Evolutionary conservation across 805 yeast genomes (phyloP).

Genomic region (Candida succiphila): DNA sequence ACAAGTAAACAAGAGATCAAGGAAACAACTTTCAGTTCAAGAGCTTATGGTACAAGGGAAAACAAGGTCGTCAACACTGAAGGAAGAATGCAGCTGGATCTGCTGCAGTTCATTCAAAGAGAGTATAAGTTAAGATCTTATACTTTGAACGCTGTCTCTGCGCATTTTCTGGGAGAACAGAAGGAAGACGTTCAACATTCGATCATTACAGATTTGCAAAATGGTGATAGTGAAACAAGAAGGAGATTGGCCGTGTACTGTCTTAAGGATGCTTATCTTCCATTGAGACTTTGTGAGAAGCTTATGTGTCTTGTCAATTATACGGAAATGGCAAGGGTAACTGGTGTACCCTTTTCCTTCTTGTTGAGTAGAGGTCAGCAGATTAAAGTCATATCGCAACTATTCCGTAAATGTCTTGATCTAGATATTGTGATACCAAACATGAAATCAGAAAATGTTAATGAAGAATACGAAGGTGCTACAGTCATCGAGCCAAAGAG

Average conservation of each 20-base stretch:
- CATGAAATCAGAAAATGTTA: constrained; percentile 67
- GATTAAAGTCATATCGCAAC: constrained; percentile 91
- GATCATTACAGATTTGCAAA: constrained; percentile 87
- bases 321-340: constrained; percentile 99
- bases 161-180: constrained; percentile 88
- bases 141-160: constrained; percentile 90
- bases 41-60: constrained; percentile 95
- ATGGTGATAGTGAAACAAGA: constrained; percentile 87
- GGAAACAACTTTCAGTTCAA: constrained; percentile 79
- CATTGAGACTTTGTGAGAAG: constrained; percentile 79
- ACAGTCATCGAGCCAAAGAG: constrained; percentile 95
- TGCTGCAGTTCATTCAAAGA: constrained; percentile 86
- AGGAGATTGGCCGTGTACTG: constrained; percentile 95
- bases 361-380: constrained; percentile 91
- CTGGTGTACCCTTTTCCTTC: constrained; percentile 95
- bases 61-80: constrained; percentile 87
- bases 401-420: constrained; percentile 85
- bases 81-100: constrained; percentile 91
- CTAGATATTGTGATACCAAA: constrained; percentile 88
- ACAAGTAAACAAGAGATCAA: constrained; percentile 65
- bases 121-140: constrained; percentile 93
- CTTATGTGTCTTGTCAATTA: constrained; percentile 94
- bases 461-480: constrained; percentile 98
- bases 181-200: constrained; percentile 98
- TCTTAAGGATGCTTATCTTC: constrained; percentile 90